Base-by-base conservation (phyloP, 352 stramenopile species). In the Phytophthora pini region DNA sequence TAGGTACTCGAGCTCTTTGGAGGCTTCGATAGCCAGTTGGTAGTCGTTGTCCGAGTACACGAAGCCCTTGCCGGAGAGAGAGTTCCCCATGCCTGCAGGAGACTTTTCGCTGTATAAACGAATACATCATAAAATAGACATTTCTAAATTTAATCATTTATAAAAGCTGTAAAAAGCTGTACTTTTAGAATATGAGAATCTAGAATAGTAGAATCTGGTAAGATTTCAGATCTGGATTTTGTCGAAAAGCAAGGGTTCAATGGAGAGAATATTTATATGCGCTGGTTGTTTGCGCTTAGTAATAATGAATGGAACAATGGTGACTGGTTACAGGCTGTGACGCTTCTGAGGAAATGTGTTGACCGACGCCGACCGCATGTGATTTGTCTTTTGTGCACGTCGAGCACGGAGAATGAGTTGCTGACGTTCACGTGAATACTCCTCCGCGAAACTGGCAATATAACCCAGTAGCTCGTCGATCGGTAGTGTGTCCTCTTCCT, bases 11-110 rank as follows among this genome's bases (percentile, higher is more conserved):
- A 94, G 68, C 63, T 94, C 84, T 64, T 96, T 94, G 60, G 84
- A 89, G 17, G 79, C 66, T 70, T 93, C 87, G 65, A 94, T 93
- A 26, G 77, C 86, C 17, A 96, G 74, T 61, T 96, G 83, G 44
- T 89, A 93, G 70, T 96, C 88, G 66, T 93, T 93, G 40, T 39
- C 6, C 11, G 79, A 78, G 73, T 84, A 79, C 61, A 71, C 62
- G 55, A 73, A 74, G 29, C 52, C 34, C 41, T 74, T 73, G 44
- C 34, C 36, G 1, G 49, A 50, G 22, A 29, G 3, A 39, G 39
- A 36, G 38, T 77, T 77, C 44, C 70, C 17, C 17, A 20, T 20
- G 17, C 17, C 17, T 20, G 17, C 17, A 20, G 17, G 17, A 20
- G 17, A 20, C 17, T 20, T 20, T 20, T 20, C 17, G 17, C 17